Conservation (phyloP, 441 rosid species). For the Geranium incanum region DNA sequence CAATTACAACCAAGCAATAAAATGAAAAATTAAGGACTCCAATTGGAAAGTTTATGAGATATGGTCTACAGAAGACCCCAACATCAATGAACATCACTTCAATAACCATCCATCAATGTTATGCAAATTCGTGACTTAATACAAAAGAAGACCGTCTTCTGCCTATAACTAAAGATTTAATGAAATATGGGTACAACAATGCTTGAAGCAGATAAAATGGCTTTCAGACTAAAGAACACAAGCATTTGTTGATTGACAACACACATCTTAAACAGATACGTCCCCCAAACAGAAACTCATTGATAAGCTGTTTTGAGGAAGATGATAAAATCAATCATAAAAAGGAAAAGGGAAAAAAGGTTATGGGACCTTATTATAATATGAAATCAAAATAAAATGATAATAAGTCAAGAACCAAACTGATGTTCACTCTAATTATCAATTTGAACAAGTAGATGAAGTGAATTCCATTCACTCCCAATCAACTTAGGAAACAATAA, state of each 20-base stretch:
- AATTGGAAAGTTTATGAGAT: background rate
- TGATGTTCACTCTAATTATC: no score
- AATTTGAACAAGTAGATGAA: constrained; percentile 42
- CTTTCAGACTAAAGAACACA: background rate
- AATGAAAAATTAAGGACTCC: background rate
- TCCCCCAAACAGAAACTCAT: background rate
- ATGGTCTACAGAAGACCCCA: background rate
- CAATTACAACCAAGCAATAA: no score
- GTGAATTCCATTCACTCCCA: background rate
- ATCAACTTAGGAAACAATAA: constrained; percentile 32
- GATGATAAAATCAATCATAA: background rate
- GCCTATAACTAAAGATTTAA: background rate
- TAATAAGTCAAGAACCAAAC: no score
- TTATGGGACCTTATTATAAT: background rate
- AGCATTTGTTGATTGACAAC: background rate
- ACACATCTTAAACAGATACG: no score
- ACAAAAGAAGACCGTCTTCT: background rate
- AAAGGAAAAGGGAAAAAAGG: background rate
- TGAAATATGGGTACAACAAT: background rate
- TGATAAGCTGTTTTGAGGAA: background rate
- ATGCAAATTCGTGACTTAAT: no score
- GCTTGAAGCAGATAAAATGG: background rate
- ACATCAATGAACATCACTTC: background rate
- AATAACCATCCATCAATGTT: background rate
- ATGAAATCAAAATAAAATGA: constrained; percentile 29